Evolutionary conservation across 2,329 filamentous ascomycete genomes (phyloP).

Genomic region (Fusarium guadeloupense): DNA sequence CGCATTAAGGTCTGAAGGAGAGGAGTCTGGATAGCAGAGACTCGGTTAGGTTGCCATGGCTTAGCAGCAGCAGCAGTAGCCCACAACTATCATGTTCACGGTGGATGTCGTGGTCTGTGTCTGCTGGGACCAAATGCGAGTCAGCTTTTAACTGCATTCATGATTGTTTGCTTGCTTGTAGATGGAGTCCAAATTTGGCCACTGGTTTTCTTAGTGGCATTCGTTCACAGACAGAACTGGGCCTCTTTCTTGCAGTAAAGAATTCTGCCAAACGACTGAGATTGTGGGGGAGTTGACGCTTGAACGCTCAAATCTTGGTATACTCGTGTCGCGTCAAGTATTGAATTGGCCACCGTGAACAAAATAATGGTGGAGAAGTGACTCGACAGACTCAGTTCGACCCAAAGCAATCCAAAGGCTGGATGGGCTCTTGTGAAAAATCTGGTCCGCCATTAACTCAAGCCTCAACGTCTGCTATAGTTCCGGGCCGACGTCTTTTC

Average conservation of each 20-base stretch:
- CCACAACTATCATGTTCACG: slow-evolving; percentile 13
- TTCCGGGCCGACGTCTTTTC: neutral
- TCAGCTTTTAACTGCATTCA: slow-evolving; percentile 24
- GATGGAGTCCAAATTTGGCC: slow-evolving; percentile 16
- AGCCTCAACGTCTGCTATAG: neutral
- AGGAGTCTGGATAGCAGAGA: slow-evolving; percentile 13
- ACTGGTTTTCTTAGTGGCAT: neutral
- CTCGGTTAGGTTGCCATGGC: slow-evolving; percentile 4
- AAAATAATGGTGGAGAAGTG: slow-evolving; percentile 14
- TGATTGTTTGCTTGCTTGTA: neutral
- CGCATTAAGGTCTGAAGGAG: slow-evolving; percentile 2
- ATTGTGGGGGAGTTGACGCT: slow-evolving; percentile 5
- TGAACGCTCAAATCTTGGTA: slow-evolving; percentile 16
- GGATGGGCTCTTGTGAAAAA: too few species aligned
- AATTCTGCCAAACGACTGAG: neutral
- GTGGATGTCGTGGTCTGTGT: slow-evolving; percentile 22
- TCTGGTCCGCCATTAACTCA: neutral
- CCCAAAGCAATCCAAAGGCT: neutral
- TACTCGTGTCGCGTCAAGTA: slow-evolving; percentile 19
- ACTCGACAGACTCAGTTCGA: neutral
- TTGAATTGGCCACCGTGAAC: slow-evolving; percentile 36
- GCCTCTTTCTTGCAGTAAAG: neutral
- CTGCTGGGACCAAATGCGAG: slow-evolving; percentile 32
- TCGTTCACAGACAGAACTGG: neutral
- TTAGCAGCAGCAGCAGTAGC: too few species aligned